Percentiles rank a stretch among this genome's conserved stretches.
Conservation (phyloP, 2,329 filamentous ascomycete genomes). For the Trichoderma semiorbis region DNA sequence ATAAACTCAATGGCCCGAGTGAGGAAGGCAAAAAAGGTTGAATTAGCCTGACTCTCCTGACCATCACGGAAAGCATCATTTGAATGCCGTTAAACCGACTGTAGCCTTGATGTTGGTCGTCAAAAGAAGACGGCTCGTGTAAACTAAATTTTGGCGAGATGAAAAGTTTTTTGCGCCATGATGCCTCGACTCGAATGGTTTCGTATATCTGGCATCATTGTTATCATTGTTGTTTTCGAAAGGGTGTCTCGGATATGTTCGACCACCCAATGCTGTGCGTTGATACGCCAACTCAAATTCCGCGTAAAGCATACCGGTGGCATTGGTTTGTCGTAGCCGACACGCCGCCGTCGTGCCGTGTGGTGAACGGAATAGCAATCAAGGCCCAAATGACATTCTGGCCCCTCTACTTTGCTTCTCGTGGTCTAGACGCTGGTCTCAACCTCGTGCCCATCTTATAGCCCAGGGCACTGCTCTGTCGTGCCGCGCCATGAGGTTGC, state of each 20-base stretch:
- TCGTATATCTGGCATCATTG: neutral
- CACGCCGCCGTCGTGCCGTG: neutral
- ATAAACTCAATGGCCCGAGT: neutral
- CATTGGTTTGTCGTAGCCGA: neutral
- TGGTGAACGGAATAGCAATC: neutral
- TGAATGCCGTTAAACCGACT: neutral
- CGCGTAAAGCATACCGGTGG: neutral
- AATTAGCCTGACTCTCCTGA: neutral
- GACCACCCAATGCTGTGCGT: neutral
- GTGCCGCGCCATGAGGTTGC: neutral
- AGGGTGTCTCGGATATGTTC: neutral
- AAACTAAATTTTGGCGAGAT: neutral
- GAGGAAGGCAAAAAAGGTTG: neutral
- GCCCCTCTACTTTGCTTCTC: neutral
- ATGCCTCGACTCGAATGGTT: neutral
- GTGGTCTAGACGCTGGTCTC: constrained; percentile 9
- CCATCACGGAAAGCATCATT: neutral
- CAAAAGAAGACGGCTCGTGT: neutral
- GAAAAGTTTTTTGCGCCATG: neutral
- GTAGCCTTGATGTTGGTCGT: neutral
- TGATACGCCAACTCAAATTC: neutral
- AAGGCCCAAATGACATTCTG: neutral
- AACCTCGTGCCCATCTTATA: neutral
- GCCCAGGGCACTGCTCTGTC: neutral
- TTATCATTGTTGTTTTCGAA: neutral